These are phyloP conservation scores for Paspalum notatum DNA, from an alignment of 176 grass and related monocot genomes.

Conservation along the genomic window DNA sequence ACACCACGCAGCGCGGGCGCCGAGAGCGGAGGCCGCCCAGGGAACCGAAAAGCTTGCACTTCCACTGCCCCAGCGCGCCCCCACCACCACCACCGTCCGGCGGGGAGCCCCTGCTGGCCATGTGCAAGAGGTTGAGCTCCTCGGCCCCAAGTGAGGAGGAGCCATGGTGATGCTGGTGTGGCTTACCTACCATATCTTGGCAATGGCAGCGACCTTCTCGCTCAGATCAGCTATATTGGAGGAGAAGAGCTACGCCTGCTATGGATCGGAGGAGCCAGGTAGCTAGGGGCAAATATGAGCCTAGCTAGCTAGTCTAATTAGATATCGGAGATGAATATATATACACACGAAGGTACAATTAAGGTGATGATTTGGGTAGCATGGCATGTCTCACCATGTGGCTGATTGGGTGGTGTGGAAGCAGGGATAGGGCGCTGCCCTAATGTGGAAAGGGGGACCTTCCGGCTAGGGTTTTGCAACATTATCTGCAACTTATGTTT, in stretches of 20 bases:
- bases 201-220: too few relatives aligned
- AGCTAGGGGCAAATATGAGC: slow-evolving; percentile 19
- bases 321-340: slow-evolving; percentile 32
- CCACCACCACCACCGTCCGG: neutral
- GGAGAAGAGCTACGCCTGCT: neutral
- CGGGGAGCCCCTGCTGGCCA: slow-evolving; percentile 36
- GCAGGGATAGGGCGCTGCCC: slow-evolving; percentile 35
- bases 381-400: slow-evolving; percentile 68
- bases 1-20: slow-evolving; percentile 63
- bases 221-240: neutral
- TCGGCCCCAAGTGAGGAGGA: slow-evolving; percentile 56
- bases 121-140: slow-evolving; percentile 75
- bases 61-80: slow-evolving; percentile 58
- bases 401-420: slow-evolving; percentile 26
- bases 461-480: slow-evolving; percentile 32
- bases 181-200: slow-evolving; percentile 63
- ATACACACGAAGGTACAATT: slow-evolving; percentile 40
- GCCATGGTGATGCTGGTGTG: slow-evolving; percentile 48
- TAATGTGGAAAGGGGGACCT: slow-evolving; percentile 65
- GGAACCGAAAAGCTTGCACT: slow-evolving; percentile 49
- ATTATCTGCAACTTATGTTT: slow-evolving; percentile 34
- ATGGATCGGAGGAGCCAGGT: too few relatives aligned
- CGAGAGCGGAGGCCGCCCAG: slow-evolving; percentile 54
- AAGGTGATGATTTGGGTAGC: slow-evolving; percentile 78
- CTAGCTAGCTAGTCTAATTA: neutral